phyloP scores from a whole-genome alignment of 148 eudicot species.

The Rhododendron kiyosumense region DNA sequence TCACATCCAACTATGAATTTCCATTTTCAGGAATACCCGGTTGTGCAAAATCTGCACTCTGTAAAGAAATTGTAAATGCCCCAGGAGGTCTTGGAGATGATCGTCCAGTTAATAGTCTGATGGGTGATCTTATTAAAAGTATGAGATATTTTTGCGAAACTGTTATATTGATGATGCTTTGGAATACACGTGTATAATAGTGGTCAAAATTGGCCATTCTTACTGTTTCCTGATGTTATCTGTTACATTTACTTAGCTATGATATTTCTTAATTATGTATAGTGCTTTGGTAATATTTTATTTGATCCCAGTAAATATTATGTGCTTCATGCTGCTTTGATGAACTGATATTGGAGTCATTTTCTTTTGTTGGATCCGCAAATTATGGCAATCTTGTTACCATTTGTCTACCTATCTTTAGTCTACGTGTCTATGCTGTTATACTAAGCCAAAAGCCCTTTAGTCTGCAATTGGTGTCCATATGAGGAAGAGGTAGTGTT shows the following conservation, averaged over 20 bases:
- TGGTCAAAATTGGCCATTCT: neutral
- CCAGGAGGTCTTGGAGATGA: constrained; percentile 68
- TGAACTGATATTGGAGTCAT: neutral
- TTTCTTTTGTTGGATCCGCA: neutral
- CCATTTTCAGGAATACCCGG: constrained; percentile 82
- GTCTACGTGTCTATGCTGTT: neutral
- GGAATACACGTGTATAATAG: neutral
- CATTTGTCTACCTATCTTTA: neutral
- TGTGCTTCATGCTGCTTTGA: constrained; percentile 4
- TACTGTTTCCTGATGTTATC: neutral
- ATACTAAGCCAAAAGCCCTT: neutral
- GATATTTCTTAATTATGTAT: neutral
- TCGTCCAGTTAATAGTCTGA: constrained; percentile 71
- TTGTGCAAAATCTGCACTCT: constrained; percentile 95
- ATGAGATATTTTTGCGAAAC: neutral
- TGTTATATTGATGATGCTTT: neutral
- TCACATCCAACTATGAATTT: neutral
- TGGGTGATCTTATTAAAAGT: constrained; percentile 98
- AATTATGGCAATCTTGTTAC: constrained; percentile 3
- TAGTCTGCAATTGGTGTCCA: neutral
- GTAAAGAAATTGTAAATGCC: constrained; percentile 64
- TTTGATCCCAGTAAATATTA: neutral
- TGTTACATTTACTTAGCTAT: neutral
- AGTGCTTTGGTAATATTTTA: neutral
- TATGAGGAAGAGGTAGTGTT: neutral